Percentiles rank a stretch among this genome's conserved stretches.
These are phyloP conservation scores for Coprinopsis cinerea DNA, from an alignment of 768 basidiomycete species.

Conservation along the genomic window DNA sequence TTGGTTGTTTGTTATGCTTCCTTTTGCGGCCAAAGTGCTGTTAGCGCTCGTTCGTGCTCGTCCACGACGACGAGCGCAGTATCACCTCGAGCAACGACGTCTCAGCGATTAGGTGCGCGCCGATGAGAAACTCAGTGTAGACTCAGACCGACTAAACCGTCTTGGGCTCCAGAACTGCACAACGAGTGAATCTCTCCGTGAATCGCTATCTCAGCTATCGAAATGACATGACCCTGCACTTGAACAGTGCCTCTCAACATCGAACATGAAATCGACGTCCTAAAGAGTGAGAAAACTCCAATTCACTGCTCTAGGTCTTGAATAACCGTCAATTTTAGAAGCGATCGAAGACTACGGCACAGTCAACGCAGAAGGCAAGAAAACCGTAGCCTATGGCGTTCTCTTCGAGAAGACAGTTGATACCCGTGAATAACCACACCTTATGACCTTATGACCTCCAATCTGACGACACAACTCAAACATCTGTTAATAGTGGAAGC, in stretches of 20 bases:
- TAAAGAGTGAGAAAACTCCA: slow-evolving; percentile 28
- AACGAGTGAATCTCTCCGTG: background rate
- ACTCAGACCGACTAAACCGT: too few relatives aligned
- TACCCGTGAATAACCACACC: slow-evolving; percentile 37
- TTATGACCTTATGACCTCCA: too few relatives aligned
- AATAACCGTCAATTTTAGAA: slow-evolving; percentile 20
- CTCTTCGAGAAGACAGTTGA: slow-evolving; percentile 44
- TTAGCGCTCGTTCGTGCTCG: background rate
- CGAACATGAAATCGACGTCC: slow-evolving; percentile 29
- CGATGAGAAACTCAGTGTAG: too few relatives aligned
- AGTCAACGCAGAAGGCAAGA: slow-evolving; percentile 31
- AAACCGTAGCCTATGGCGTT: slow-evolving; percentile 34
- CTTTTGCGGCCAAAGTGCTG: background rate
- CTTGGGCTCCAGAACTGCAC: too few relatives aligned
- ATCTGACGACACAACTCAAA: background rate
- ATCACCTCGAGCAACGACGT: too few relatives aligned
- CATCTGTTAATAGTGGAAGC: slow-evolving; percentile 34
- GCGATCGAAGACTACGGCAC: slow-evolving; percentile 40
- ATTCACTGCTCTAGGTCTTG: background rate
- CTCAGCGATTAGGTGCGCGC: too few relatives aligned
- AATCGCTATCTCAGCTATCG: background rate
- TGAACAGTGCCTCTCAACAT: slow-evolving; percentile 21
- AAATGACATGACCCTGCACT: background rate
- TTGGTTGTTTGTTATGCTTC: background rate
- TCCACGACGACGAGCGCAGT: too few relatives aligned